Evolutionary conservation across 1,284 basidiomycete species (phyloP), one percentile per base, ranked within the genome.

Genomic region (Termitomyces sp.): DNA sequence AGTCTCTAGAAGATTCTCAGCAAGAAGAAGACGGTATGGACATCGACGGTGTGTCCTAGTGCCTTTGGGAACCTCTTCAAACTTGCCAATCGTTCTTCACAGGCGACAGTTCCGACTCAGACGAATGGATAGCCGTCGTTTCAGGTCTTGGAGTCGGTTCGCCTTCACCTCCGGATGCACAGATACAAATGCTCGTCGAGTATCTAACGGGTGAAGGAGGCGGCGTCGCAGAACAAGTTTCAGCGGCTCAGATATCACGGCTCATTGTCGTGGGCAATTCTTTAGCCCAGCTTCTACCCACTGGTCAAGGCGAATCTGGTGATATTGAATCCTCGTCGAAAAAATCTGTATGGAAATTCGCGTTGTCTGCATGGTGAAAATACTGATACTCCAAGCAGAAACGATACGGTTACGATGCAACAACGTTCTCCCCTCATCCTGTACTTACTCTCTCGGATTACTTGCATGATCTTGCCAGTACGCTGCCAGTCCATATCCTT

Each of bases 231-330:
- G 89, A 92, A 54, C 84, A 85, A 63, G 64, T 75, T 4, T 73
- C 79, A n/a, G 82, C 87, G 0, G 75, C 85, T 1, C 82, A 82
- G 55, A 87, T 98, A 65, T 86, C 90, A 8, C 80, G 93, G 7
- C 72, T 98, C 4, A 81, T 98, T 34, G 79, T 98, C 40, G 90
- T 88, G 1, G 94, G 94, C 2, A 91, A 98, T 69, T 93, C 92
- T 2, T 70, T 97, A 7, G 79, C 83, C 1, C 72, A 81, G 24
- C 56, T 70, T 19, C 56, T 61, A 1, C 72, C 82, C 1, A 64
- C 68, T n/a, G 62, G 59, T 12, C 70, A 73, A 38, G 67, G 68
- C 46, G 70, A 75, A 50, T 55, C 68, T 12, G 65, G 62, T 42
- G 72, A 69, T 52, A 74, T 71, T 57, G 79, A 80, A 52, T 75